Evolutionary conservation across 139 green algal species (phyloP), one percentile per base, ranked within the genome.

Genomic region (Ostreobium quekettii): DNA sequence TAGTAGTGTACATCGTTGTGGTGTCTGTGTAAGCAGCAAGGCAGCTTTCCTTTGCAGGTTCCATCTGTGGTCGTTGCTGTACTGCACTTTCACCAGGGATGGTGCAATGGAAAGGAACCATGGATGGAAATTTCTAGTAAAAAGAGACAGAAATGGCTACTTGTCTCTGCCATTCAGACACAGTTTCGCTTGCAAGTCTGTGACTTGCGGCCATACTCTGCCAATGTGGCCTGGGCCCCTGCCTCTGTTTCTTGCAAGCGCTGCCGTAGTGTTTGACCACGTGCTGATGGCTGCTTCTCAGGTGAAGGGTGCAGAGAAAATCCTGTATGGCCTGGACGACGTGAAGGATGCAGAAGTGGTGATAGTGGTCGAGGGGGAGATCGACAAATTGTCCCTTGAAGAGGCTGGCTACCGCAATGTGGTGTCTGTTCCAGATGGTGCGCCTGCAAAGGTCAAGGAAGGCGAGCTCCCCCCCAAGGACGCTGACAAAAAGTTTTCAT

Each of bases 301-400:
- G 74, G 60, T 48, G 53, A 76, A 75, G 31, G 74, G 78, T 22
- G 82, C 78, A 11, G 81, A 91, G 76, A 90, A 93, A 78, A 71
- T 97, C 1, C 60, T 97, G 62, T 97, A 89, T 69, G 91, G 91
- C n/a, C 76, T 91, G 37, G 86, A 96, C 64, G 85, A 96, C 67
- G 66, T 90, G n/a, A 75, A 74, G 60, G 75, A 36, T 24, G 35
- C 29, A 6, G 26, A 68, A 38, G 61, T 57, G 30, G 37, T 71
- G 22, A 68, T 67, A 11, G 28, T 72, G 26, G 90, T 95, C 47
- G 91, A 97, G 71, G 91, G 91, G 5, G 91, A 97, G 78, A 88
- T 96, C 76, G 91, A 97, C 80, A 96, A 95, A 72, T 77, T 97
- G 57, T 76, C 87, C 4, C 59, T 97, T 37, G 78, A 90, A 47